phyloP scores from a whole-genome alignment of 1,284 basidiomycete species.

The Microbotryum intermedium region DNA sequence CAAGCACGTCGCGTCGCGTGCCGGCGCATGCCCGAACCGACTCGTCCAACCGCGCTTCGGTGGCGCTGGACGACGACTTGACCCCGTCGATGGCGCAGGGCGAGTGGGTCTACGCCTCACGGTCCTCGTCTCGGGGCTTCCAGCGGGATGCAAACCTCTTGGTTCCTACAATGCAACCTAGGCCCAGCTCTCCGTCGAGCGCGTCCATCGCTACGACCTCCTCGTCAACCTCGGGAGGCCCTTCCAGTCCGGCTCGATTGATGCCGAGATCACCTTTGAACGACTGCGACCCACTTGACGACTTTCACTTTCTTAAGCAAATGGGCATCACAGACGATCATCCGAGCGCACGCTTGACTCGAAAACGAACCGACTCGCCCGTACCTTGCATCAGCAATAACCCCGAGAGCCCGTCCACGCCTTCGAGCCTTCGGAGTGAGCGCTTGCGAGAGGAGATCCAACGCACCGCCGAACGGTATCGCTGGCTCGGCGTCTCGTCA shows the following conservation, averaged over 20 bases:
- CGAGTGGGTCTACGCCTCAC: slow-evolving; percentile 11
- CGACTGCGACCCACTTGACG: slow-evolving; percentile 20
- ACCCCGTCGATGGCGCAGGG: slow-evolving; percentile 16
- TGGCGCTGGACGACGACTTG: slow-evolving; percentile 5
- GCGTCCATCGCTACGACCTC: not conserved
- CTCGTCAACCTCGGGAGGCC: not conserved
- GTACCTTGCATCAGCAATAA: not conserved
- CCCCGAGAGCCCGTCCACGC: not conserved
- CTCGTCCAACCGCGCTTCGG: too few relatives aligned
- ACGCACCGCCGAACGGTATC: not conserved
- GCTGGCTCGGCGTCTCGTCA: not conserved
- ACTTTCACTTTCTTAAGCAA: slow-evolving; percentile 21
- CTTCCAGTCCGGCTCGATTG: slow-evolving; percentile 12
- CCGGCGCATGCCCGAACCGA: too few relatives aligned
- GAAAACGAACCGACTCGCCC: slow-evolving; percentile 1
- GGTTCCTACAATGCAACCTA: not conserved
- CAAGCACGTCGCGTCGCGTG: too few relatives aligned
- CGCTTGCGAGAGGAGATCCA: slow-evolving; percentile 26
- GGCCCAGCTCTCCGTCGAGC: not conserved
- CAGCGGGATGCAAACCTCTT: not conserved
- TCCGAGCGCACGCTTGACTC: not conserved
- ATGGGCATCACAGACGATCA: not conserved
- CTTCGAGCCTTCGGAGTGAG: slow-evolving; percentile 5
- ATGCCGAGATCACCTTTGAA: slow-evolving; percentile 20
- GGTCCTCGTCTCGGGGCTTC: not conserved